phyloP scores from a whole-genome alignment of 192 early-diverging fungal genomes.

The Backusella mclennaniae region DNA sequence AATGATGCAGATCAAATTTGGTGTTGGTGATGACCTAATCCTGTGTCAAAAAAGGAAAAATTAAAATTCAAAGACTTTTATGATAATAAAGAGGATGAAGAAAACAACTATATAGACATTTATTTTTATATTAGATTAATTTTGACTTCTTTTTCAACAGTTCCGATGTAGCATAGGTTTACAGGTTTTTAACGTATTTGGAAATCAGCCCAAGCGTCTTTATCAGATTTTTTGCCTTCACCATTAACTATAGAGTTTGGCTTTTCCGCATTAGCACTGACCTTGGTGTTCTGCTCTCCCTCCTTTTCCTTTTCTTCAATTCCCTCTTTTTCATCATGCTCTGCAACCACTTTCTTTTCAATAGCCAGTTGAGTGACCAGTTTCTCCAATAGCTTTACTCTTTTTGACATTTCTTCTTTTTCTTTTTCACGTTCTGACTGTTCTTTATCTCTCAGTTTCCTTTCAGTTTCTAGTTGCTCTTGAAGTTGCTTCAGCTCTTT shows the following conservation, averaged over 20 bases:
- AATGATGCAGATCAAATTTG: not conserved
- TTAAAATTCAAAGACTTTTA: not conserved
- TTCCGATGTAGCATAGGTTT: not conserved
- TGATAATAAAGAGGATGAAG: not conserved
- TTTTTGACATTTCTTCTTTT: slow-evolving; percentile 5
- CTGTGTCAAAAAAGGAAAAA: not conserved
- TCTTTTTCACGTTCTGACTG: not conserved
- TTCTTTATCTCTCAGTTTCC: not conserved
- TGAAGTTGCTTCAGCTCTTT: not conserved
- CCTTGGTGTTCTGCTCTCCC: not conserved
- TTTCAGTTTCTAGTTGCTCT: not conserved
- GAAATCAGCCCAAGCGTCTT: not conserved
- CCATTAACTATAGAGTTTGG: not conserved
- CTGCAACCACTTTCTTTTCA: not conserved
- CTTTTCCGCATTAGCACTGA: not conserved
- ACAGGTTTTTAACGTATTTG: not conserved
- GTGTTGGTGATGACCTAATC: not conserved
- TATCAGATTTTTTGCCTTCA: not conserved
- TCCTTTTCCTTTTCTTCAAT: not conserved
- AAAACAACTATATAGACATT: not conserved
- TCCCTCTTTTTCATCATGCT: not conserved
- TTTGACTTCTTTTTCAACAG: not conserved
- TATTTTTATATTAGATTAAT: not conserved
- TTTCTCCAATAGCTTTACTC: not conserved
- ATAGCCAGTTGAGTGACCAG: not conserved